Evolutionary conservation across 306 rosid genomes (phyloP).

Genomic region (Dalbergia oliveri): DNA sequence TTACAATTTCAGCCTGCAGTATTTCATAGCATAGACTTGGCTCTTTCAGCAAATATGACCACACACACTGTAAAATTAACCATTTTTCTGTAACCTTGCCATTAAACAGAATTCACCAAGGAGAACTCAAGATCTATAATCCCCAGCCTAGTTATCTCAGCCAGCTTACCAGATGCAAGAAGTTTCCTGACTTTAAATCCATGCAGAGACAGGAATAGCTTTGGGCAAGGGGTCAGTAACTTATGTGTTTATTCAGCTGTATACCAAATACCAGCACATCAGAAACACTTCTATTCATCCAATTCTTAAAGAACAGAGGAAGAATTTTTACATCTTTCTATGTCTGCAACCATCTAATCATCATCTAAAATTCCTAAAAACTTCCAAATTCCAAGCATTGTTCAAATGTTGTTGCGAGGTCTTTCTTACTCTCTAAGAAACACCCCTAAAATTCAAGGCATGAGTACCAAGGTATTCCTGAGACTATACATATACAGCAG

Average conservation of each 20-base stretch:
- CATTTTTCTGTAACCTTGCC: conserved; percentile 22
- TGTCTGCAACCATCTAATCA: neutral
- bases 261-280: conserved; percentile 30
- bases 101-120: conserved; percentile 16
- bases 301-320: conserved; percentile 23
- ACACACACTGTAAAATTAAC: conserved; percentile 23
- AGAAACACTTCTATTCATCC: conserved; percentile 21
- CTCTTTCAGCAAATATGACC: neutral
- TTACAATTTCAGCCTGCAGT: conserved; percentile 26
- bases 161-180: conserved; percentile 19
- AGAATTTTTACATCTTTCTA: conserved; percentile 31
- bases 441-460: conserved; percentile 16
- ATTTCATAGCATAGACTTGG: conserved; percentile 13
- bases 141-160: conserved; percentile 2
- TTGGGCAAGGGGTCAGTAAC: conserved; percentile 32
- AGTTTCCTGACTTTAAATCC: conserved; percentile 33
- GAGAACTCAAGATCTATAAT: conserved; percentile 26
- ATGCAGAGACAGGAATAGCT: conserved; percentile 11
- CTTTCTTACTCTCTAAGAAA: conserved; percentile 21
- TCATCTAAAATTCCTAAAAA: conserved; percentile 32
- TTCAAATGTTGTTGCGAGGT: conserved; percentile 1
- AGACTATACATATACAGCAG: neutral
- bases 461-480: conserved; percentile 25
- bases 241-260: conserved; percentile 8
- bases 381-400: neutral